These are phyloP conservation scores for Passiflora organensis DNA, from an alignment of 345 rosid genomes.

Conservation along the genomic window DNA sequence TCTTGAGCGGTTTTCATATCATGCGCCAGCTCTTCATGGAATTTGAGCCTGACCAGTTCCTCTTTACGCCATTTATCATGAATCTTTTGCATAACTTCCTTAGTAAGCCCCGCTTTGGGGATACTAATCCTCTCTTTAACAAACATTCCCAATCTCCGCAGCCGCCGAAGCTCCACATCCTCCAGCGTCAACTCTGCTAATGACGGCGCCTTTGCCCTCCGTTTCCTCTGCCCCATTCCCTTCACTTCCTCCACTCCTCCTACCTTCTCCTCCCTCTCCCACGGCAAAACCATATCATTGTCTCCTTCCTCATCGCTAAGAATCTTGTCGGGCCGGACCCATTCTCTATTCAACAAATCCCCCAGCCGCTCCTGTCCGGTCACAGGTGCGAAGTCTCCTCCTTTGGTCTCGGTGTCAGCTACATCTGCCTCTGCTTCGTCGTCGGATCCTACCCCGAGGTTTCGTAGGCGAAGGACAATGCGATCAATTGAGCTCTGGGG, in stretches of 20 bases:
- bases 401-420: slow-evolving; percentile 16
- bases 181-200: slow-evolving; percentile 92
- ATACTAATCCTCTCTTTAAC: slow-evolving; percentile 76
- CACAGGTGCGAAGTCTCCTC: slow-evolving; percentile 19
- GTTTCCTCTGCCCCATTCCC: slow-evolving; percentile 28
- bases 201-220: slow-evolving; percentile 60
- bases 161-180: slow-evolving; percentile 75
- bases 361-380: slow-evolving; percentile 82
- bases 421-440: slow-evolving; percentile 45
- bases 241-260: slow-evolving; percentile 6
- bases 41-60: slow-evolving; percentile 89
- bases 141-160: slow-evolving; percentile 72
- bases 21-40: slow-evolving; percentile 79
- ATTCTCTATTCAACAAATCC: slow-evolving; percentile 72
- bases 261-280: slow-evolving; percentile 46
- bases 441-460: slow-evolving; percentile 68
- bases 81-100: slow-evolving; percentile 75
- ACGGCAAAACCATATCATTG: slow-evolving; percentile 41
- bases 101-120: slow-evolving; percentile 87
- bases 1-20: slow-evolving; percentile 97
- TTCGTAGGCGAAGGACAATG: slow-evolving; percentile 77
- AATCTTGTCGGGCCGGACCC: slow-evolving; percentile 81
- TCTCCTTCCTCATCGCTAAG: slow-evolving; percentile 34
- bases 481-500: slow-evolving; percentile 71
- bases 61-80: slow-evolving; percentile 92